Conservation (phyloP, 192 early-diverging fungal genomes). For the Bifiguratus adelaidae region DNA sequence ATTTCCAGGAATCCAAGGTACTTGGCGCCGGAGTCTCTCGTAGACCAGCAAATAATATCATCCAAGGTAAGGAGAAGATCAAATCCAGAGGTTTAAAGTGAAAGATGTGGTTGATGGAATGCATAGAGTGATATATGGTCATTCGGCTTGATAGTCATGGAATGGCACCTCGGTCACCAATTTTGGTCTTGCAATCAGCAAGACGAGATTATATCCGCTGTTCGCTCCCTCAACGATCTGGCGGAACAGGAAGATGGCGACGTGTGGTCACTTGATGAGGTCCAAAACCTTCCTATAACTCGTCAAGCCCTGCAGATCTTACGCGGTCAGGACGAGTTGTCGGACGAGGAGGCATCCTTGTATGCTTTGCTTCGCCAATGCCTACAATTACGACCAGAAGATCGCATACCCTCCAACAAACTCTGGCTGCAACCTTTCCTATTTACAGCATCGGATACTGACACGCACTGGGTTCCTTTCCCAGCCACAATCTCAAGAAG, state of each 20-base stretch:
- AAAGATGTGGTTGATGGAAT: background rate
- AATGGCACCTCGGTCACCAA: conserved; percentile 30
- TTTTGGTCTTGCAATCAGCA: conserved; percentile 49
- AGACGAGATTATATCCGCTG: conserved; percentile 34
- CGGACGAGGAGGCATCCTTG: background rate
- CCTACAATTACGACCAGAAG: too few species aligned
- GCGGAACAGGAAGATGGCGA: conserved; percentile 11
- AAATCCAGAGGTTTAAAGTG: background rate
- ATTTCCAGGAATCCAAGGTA: background rate
- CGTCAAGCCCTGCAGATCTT: conserved; percentile 27
- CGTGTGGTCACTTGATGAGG: conserved; percentile 19
- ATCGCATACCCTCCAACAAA: too few species aligned
- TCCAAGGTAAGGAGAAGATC: background rate
- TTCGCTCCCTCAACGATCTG: conserved; percentile 26
- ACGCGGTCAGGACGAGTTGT: conserved; percentile 2
- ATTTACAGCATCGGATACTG: background rate
- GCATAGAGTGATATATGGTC: conserved; percentile 44
- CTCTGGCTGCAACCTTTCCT: background rate
- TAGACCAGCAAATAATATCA: background rate
- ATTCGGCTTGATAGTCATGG: conserved; percentile 37
- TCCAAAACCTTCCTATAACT: conserved; percentile 28
- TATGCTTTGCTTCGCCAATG: too few species aligned
- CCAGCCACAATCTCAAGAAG: too few species aligned
- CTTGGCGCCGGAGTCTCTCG: background rate
- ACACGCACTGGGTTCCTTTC: too few species aligned